Evolutionary conservation across 208 protist genomes (phyloP).

Genomic region (Acanthamoeba divionensis): DNA sequence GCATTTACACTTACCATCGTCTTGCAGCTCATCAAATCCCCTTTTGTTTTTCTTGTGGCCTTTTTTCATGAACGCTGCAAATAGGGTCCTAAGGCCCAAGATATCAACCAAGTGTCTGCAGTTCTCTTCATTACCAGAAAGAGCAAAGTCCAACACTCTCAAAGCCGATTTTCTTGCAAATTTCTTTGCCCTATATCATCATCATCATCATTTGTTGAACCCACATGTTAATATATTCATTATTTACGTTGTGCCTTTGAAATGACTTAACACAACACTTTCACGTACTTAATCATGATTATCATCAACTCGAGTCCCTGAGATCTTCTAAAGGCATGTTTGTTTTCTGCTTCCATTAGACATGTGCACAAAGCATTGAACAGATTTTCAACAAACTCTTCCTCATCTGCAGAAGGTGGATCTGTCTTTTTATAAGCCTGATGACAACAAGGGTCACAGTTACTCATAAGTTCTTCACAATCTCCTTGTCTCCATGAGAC

Average conservation of each 20-base stretch:
- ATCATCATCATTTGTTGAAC: background rate
- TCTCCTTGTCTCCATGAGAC: background rate
- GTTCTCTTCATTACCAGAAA: background rate
- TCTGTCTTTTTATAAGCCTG: conserved; percentile 20
- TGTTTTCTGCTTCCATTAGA: conserved; percentile 58
- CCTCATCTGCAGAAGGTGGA: conserved; percentile 45
- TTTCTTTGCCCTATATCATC: conserved; percentile 62
- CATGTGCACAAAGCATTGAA: conserved; percentile 68
- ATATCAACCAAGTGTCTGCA: conserved; percentile 66
- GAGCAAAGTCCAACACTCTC: conserved; percentile 68
- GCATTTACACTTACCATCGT: conserved; percentile 14
- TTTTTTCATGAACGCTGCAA: conserved; percentile 79
- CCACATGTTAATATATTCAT: background rate
- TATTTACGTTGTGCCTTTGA: background rate
- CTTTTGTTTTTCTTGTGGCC: conserved; percentile 46
- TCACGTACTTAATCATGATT: conserved; percentile 74
- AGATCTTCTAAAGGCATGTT: conserved; percentile 68
- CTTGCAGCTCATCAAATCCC: conserved; percentile 55
- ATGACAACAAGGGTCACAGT: background rate
- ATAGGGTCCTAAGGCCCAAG: conserved; percentile 75
- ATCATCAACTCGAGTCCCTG: conserved; percentile 78
- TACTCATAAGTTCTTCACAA: background rate
- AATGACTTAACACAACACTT: too few relatives aligned
- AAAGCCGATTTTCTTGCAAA: conserved; percentile 64
- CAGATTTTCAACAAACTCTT: conserved; percentile 73